phyloP scores from a whole-genome alignment of 352 stramenopile genomes.

The Globisporangium cylindrosporum region DNA sequence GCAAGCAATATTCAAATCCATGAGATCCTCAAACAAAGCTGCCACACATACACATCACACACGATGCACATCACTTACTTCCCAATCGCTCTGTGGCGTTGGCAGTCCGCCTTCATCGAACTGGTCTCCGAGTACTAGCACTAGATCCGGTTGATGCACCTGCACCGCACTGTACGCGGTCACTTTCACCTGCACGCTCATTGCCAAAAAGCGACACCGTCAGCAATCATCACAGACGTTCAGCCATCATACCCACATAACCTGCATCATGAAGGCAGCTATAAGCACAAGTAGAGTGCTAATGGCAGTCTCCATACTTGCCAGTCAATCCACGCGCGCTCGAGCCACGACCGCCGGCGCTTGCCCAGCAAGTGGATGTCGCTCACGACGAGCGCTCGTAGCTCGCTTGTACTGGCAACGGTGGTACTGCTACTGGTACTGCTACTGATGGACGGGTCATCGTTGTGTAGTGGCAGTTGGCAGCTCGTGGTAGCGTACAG shows the following conservation, averaged over 20 bases:
- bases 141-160: slow-evolving; percentile 51
- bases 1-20: neutral
- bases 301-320: slow-evolving; percentile 26
- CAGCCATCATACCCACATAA: neutral
- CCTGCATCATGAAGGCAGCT: neutral
- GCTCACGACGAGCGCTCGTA: slow-evolving; percentile 58
- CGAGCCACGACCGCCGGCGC: slow-evolving; percentile 44
- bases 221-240: neutral
- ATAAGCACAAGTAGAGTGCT: neutral
- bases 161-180: slow-evolving; percentile 38
- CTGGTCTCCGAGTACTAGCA: slow-evolving; percentile 70
- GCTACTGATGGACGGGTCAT: neutral
- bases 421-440: neutral
- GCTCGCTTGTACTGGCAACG: neutral
- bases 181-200: slow-evolving; percentile 26
- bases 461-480: neutral
- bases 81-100: slow-evolving; percentile 46
- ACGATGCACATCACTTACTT: slow-evolving; percentile 22
- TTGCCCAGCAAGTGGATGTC: slow-evolving; percentile 79
- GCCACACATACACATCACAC: neutral
- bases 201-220: neutral
- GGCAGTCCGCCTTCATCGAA: slow-evolving; percentile 64
- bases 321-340: slow-evolving; percentile 75
- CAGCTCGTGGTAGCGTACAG: slow-evolving; percentile 40
- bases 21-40: neutral